A percentile compares a stretch with the other conserved stretches of the same genome.
These are phyloP conservation scores for Isochrysis galbana DNA, from an alignment of 78 protist species.

Conservation along the genomic window DNA sequence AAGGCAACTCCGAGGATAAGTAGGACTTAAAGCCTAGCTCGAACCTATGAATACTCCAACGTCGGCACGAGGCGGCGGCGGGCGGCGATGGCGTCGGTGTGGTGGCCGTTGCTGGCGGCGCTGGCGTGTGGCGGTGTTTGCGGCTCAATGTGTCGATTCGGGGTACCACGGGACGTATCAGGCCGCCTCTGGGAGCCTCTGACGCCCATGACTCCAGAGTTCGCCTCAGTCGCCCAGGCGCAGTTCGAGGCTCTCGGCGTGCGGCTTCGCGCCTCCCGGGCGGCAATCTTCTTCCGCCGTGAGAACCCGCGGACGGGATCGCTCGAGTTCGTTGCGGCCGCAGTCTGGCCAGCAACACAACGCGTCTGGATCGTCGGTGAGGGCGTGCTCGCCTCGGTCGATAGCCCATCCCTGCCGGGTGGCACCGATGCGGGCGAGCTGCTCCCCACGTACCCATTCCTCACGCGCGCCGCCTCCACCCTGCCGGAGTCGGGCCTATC, in stretches of 20 bases:
- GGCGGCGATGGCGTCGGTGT: too few species aligned
- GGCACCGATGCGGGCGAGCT: neutral
- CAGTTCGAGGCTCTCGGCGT: neutral
- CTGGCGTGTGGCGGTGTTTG: too few species aligned
- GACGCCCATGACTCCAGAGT: neutral
- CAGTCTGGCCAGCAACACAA: neutral
- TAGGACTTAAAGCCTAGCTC: too few species aligned
- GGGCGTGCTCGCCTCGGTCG: neutral
- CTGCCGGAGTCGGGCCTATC: neutral
- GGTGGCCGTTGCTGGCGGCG: too few species aligned
- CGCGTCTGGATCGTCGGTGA: neutral
- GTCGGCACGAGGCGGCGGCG: too few species aligned
- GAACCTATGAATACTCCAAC: too few species aligned
- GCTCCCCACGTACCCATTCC: neutral
- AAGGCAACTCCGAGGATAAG: too few species aligned
- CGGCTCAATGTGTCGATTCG: too few species aligned
- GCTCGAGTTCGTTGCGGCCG: neutral
- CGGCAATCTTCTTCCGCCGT: neutral
- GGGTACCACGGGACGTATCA: too few species aligned
- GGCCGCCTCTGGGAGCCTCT: neutral
- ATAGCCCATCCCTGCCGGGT: neutral
- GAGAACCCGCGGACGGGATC: neutral
- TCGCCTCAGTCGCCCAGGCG: neutral
- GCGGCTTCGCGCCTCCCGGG: neutral
- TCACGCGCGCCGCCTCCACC: neutral